phyloP scores from a whole-genome alignment of 768 basidiomycete genomes.

The Asterophora lycoperdoides region DNA sequence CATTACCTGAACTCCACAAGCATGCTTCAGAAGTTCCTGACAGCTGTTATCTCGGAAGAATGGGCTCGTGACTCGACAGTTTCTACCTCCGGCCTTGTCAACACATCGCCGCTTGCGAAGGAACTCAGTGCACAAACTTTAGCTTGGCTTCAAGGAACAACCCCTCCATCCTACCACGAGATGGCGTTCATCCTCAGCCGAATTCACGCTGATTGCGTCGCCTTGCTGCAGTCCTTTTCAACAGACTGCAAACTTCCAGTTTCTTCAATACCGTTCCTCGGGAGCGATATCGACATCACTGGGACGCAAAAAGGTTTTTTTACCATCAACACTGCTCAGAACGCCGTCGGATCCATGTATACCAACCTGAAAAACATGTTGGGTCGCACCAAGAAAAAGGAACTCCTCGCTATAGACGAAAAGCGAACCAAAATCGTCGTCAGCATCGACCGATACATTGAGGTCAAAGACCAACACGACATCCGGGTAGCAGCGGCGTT shows the following conservation, averaged over 20 bases:
- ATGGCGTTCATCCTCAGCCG: slow-evolving; percentile 79
- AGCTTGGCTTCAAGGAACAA: slow-evolving; percentile 65
- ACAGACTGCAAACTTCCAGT: slow-evolving; percentile 84
- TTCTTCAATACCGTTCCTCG: slow-evolving; percentile 74
- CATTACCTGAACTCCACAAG: slow-evolving; percentile 85
- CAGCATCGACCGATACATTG: slow-evolving; percentile 74
- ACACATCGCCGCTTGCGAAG: slow-evolving; percentile 54
- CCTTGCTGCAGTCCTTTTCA: slow-evolving; percentile 77
- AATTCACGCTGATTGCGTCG: slow-evolving; percentile 74
- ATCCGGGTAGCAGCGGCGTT: slow-evolving; percentile 85
- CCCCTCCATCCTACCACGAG: slow-evolving; percentile 85
- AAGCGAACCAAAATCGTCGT: slow-evolving; percentile 63
- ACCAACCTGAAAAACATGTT: slow-evolving; percentile 69
- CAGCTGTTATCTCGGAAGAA: slow-evolving; percentile 86
- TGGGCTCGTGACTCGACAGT: slow-evolving; percentile 61
- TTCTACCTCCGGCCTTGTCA: slow-evolving; percentile 41
- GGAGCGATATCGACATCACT: slow-evolving; percentile 71
- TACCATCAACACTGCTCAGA: slow-evolving; percentile 72
- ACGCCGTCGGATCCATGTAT: slow-evolving; percentile 68
- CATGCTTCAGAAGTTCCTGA: slow-evolving; percentile 85
- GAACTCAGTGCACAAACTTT: slow-evolving; percentile 69
- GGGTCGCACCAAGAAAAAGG: slow-evolving; percentile 74
- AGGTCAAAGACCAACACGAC: slow-evolving; percentile 82
- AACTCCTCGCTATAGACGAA: slow-evolving; percentile 69
- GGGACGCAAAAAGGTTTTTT: slow-evolving; percentile 64